phyloP scores from a whole-genome alignment of 2,329 filamentous ascomycete genomes.

The Aspergillus felis region DNA sequence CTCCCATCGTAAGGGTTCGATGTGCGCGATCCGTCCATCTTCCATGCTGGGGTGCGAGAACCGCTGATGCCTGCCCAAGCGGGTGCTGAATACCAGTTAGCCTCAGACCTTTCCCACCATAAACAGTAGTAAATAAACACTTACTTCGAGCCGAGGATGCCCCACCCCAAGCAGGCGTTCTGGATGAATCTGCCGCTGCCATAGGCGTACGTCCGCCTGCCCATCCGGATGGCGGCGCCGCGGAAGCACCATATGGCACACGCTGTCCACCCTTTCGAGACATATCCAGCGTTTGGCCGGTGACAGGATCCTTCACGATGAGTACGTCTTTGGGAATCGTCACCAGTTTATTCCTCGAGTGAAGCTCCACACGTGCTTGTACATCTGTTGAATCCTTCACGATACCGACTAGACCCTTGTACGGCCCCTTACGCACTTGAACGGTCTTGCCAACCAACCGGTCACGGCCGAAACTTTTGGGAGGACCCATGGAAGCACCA shows the following conservation, averaged over 20 bases:
- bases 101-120: slow-evolving; percentile 2
- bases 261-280: slow-evolving; percentile 45
- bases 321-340: slow-evolving; percentile 77
- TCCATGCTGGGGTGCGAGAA: slow-evolving; percentile 50
- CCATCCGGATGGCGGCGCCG: slow-evolving; percentile 53
- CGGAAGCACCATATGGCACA: slow-evolving; percentile 46
- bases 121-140: slow-evolving; percentile 28
- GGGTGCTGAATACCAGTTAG: slow-evolving; percentile 32
- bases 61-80: slow-evolving; percentile 43
- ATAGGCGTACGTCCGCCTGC: slow-evolving; percentile 67
- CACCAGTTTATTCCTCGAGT: slow-evolving; percentile 89
- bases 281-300: slow-evolving; percentile 73
- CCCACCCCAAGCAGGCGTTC: slow-evolving; percentile 71
- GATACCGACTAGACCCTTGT: slow-evolving; percentile 90
- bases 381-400: slow-evolving; percentile 91
- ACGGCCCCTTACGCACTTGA: slow-evolving; percentile 77
- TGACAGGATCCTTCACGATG: slow-evolving; percentile 76
- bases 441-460: slow-evolving; percentile 87
- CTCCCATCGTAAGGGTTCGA: slow-evolving; percentile 63
- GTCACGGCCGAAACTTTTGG: slow-evolving; percentile 71
- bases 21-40: slow-evolving; percentile 54
- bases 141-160: slow-evolving; percentile 58
- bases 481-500: slow-evolving; percentile 58
- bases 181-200: slow-evolving; percentile 56
- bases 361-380: slow-evolving; percentile 83